Conservation (phyloP, 1,284 basidiomycete species). For the Pyrrhoderma lamaoense region DNA sequence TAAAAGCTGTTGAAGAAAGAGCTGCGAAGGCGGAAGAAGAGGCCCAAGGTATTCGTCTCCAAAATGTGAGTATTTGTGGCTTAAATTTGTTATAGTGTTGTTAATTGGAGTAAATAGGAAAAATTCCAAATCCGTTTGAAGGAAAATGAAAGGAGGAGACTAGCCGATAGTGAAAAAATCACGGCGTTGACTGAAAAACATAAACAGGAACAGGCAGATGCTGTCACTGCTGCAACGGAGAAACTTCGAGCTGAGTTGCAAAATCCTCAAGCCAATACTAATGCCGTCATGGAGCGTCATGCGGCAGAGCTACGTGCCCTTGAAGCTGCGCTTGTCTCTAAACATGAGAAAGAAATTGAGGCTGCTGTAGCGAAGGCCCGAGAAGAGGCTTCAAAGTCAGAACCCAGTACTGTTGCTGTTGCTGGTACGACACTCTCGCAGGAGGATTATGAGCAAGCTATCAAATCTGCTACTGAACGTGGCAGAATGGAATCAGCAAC, state of each 20-base stretch:
- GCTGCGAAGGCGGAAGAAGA: slow-evolving; percentile 42
- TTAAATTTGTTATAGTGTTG: slow-evolving; percentile 1
- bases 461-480: slow-evolving; percentile 55
- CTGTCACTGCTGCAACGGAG: slow-evolving; percentile 47
- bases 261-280: slow-evolving; percentile 25
- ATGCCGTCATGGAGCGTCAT: slow-evolving; percentile 43
- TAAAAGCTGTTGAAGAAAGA: slow-evolving; percentile 44
- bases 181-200: slow-evolving; percentile 24
- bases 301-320: slow-evolving; percentile 50
- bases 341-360: slow-evolving; percentile 52
- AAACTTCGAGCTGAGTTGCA: slow-evolving; percentile 37
- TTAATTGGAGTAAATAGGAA: slow-evolving; percentile 27
- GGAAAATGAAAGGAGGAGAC: slow-evolving; percentile 32
- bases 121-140: slow-evolving; percentile 37
- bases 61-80: slow-evolving; percentile 26
- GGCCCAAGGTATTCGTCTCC: slow-evolving; percentile 33
- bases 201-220: slow-evolving; percentile 32
- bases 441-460: slow-evolving; percentile 44
- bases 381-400: slow-evolving; percentile 42
- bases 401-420: slow-evolving; percentile 40
- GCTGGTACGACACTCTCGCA: slow-evolving; percentile 30
- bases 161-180: slow-evolving; percentile 31
- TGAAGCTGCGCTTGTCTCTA: slow-evolving; percentile 42
- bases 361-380: slow-evolving; percentile 27
- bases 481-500: slow-evolving; percentile 54